These are phyloP conservation scores for Debaryomyces tyrocola DNA, from an alignment of 805 yeast genomes.

Conservation along the genomic window DNA sequence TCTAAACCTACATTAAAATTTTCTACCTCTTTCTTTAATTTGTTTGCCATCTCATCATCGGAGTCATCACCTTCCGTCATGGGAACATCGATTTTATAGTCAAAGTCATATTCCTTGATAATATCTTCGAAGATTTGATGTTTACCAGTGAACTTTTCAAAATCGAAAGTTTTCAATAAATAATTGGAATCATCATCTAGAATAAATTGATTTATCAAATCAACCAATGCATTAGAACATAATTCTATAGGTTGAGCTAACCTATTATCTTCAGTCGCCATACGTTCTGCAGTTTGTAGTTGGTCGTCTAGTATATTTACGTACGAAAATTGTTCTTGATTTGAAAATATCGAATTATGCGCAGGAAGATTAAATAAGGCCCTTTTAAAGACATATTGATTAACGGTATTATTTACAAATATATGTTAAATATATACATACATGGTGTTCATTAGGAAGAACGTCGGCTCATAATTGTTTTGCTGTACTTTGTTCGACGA, in stretches of 20 bases:
- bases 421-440: no score
- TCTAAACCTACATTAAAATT: conserved; percentile 23
- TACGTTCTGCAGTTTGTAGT: background rate
- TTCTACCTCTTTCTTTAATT: conserved; percentile 9
- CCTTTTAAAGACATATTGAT: no score
- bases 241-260: conserved; percentile 2
- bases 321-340: no score
- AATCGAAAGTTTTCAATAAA: background rate
- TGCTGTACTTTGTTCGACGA: no score
- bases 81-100: conserved; percentile 3
- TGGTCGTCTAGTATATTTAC: no score
- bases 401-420: no score
- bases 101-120: background rate
- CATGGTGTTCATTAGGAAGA: no score
- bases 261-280: background rate
- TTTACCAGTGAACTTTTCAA: conserved; percentile 1
- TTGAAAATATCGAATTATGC: background rate
- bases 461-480: no score
- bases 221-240: background rate
- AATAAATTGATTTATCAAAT: background rate
- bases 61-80: conserved; percentile 1
- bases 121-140: conserved; percentile 2
- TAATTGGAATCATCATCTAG: background rate
- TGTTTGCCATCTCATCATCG: conserved; percentile 5
- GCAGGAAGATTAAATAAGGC: background rate